Conservation (phyloP, 2,329 filamentous ascomycete species). For the Aureobasidium sp. region DNA sequence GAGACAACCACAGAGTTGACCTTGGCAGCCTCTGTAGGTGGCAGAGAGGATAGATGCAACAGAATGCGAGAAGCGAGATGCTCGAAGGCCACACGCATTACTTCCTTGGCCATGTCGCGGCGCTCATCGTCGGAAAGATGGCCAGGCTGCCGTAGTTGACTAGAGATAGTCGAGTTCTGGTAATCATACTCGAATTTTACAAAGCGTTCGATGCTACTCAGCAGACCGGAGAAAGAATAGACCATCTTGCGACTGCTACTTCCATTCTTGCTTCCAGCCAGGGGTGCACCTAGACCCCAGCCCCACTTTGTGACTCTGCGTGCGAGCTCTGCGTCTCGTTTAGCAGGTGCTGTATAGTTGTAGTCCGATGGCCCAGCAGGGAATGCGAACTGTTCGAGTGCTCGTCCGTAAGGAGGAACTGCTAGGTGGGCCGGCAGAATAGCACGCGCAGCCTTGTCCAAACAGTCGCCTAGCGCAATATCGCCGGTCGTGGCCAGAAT, state of each 20-base stretch:
- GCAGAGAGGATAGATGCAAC: slow-evolving; percentile 34
- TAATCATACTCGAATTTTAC: slow-evolving; percentile 30
- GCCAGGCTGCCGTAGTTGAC: slow-evolving; percentile 26
- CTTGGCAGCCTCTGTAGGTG: slow-evolving; percentile 16
- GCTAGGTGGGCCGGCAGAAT: slow-evolving; percentile 61
- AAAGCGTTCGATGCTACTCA: slow-evolving; percentile 56
- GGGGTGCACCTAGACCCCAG: slow-evolving; percentile 65
- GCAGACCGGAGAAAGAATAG: slow-evolving; percentile 70
- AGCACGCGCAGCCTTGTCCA: slow-evolving; percentile 78
- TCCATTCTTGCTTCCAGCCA: slow-evolving; percentile 46
- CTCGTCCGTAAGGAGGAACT: slow-evolving; percentile 68
- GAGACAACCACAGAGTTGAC: slow-evolving; percentile 68
- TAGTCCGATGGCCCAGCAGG: slow-evolving; percentile 39
- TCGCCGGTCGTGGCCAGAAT: slow-evolving; percentile 69
- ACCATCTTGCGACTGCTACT: slow-evolving; percentile 42
- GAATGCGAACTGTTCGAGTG: slow-evolving; percentile 76
- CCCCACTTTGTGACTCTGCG: slow-evolving; percentile 44
- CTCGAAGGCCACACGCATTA: slow-evolving; percentile 78
- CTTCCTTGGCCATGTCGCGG: slow-evolving; percentile 59
- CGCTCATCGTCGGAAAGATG: slow-evolving; percentile 54
- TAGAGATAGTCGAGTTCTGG: slow-evolving; percentile 28
- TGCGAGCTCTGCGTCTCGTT: slow-evolving; percentile 52
- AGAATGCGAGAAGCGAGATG: slow-evolving; percentile 72
- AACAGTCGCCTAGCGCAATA: slow-evolving; percentile 78
- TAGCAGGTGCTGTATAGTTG: slow-evolving; percentile 53